Evolutionary conservation across 2,329 filamentous ascomycete species (phyloP).

Genomic region (Fusarium illudens): DNA sequence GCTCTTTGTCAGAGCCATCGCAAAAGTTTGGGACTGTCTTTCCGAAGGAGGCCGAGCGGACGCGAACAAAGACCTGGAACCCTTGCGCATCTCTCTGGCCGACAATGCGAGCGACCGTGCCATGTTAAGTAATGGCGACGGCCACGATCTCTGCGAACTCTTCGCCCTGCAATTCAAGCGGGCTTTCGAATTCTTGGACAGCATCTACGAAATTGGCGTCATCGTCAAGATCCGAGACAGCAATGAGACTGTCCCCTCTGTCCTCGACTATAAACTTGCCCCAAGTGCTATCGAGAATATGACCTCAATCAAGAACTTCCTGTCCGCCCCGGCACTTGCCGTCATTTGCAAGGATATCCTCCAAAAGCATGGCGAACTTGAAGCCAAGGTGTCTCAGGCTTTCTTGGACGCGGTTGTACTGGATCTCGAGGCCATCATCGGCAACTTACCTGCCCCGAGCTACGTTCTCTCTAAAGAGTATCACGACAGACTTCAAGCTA

Average conservation of each 20-base stretch:
- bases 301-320: slow-evolving; percentile 36
- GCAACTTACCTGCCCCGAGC: slow-evolving; percentile 42
- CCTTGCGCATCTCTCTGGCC: slow-evolving; percentile 33
- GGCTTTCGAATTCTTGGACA: slow-evolving; percentile 34
- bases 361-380: slow-evolving; percentile 5
- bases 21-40: slow-evolving; percentile 33
- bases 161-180: slow-evolving; percentile 34
- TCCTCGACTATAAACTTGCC: slow-evolving; percentile 35
- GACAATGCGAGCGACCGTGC: slow-evolving; percentile 34
- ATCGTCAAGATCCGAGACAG: slow-evolving; percentile 41
- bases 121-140: slow-evolving; percentile 15
- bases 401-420: slow-evolving; percentile 42
- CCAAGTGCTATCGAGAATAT: slow-evolving; percentile 24
- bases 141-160: slow-evolving; percentile 33
- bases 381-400: slow-evolving; percentile 30
- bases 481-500: slow-evolving; percentile 34
- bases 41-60: slow-evolving; percentile 22
- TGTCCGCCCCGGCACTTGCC: slow-evolving; percentile 40
- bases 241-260: slow-evolving; percentile 36
- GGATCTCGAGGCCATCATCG: slow-evolving; percentile 44
- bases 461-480: slow-evolving; percentile 40
- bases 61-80: slow-evolving; percentile 40
- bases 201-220: slow-evolving; percentile 41
- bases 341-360: slow-evolving; percentile 41
- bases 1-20: slow-evolving; percentile 34